These are phyloP conservation scores for Sporothrix phasma DNA, from an alignment of 2,329 filamentous ascomycete species.

Conservation along the genomic window DNA sequence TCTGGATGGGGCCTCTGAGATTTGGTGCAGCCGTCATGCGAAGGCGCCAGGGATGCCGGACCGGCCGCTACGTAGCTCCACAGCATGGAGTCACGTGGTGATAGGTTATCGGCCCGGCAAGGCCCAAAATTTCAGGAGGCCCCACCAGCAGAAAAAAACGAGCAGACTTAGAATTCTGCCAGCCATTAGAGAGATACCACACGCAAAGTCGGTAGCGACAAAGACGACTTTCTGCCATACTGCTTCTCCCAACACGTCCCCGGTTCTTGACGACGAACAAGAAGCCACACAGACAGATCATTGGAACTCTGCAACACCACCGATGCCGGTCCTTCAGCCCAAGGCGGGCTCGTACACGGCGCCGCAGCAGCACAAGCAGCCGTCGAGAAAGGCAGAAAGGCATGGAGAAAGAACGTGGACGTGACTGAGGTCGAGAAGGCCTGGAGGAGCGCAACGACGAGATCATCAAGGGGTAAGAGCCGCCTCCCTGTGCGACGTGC, in stretches of 20 bases:
- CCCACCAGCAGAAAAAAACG: slow-evolving; percentile 12
- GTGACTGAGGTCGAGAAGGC: slow-evolving; percentile 73
- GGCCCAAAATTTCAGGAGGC: not conserved
- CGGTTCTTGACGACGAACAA: not conserved
- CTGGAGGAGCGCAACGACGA: slow-evolving; percentile 78
- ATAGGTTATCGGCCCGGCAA: slow-evolving; percentile 9
- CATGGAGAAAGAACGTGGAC: slow-evolving; percentile 97
- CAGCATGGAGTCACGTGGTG: slow-evolving; percentile 15
- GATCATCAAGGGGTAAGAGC: slow-evolving; percentile 71
- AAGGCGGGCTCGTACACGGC: slow-evolving; percentile 44
- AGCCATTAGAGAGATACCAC: not conserved
- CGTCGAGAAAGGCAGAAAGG: slow-evolving; percentile 94
- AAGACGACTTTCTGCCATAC: not conserved
- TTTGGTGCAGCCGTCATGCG: not conserved
- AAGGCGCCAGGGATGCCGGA: slow-evolving; percentile 2
- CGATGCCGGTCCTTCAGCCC: slow-evolving; percentile 45
- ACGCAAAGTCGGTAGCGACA: not conserved
- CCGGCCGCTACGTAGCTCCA: slow-evolving; percentile 4
- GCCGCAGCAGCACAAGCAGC: slow-evolving; percentile 74
- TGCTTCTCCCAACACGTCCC: no score
- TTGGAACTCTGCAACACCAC: not conserved
- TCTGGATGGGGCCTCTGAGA: slow-evolving; percentile 5
- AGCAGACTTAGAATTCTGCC: not conserved
- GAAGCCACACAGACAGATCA: no score
- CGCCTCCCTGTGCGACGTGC: no score